Base-by-base conservation (phyloP, 2,329 filamentous ascomycete genomes). In the Hymenoscyphus occultus region DNA sequence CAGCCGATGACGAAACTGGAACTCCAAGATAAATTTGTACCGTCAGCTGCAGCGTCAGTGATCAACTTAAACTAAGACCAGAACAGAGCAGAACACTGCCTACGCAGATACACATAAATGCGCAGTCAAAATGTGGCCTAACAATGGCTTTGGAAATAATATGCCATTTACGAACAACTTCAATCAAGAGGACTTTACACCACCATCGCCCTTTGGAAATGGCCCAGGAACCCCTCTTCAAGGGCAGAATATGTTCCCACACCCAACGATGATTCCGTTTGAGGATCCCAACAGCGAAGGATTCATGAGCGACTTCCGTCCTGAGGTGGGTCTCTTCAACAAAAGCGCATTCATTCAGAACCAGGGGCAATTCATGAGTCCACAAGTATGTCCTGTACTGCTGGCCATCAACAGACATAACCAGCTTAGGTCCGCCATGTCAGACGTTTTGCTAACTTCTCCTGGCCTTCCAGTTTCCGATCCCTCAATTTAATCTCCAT, bases 111-210 rank as follows among this genome's bases (percentile, higher is more conserved):
- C 45, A 51, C 9, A 12, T 3, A 28, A n/a, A 12, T n/a, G 14
- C 58, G 56, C 54, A 39, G 19, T 56, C 54, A 61, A 56, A 12
- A 74, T 74, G 73, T 74, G 73, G 73, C 65, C 64, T 39, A 75
- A 72, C 56, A 71, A 71, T 65, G 67, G 65, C 13, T 74, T 71
- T 67, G 68, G 68, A 39, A 68, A 60, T 62, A 71, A 74, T 67
- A 67, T 68, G 28, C 60, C 62, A 32, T 70, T 69, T 57, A 68
- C 63, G 39, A 67, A 65, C 40, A 68, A 66, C 59, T 69, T 74
- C 69, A 72, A 69, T 67, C 65, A 70, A 71, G 69, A 74, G 61
- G 67, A 67, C 7, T 68, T 64, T 40, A 40, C 60, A 42, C 16
- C 13, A 2, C 60, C 64, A 1, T 65, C 70, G 22, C 60, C 65